Evolutionary conservation across 179 eudicot genomes (phyloP).

Genomic region (Carnegiea gigantea): DNA sequence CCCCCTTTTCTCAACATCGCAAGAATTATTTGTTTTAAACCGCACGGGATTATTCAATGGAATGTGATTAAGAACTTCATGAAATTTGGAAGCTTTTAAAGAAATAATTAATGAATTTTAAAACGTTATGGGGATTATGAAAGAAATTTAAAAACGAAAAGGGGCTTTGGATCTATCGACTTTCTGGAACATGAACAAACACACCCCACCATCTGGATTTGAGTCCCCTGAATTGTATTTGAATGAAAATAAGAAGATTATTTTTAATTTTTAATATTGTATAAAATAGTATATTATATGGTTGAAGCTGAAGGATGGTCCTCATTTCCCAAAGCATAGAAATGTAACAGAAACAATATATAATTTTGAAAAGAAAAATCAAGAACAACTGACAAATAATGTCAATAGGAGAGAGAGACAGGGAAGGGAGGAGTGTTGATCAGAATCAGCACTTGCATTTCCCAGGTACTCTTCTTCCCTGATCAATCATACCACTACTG

Average conservation of each 20-base stretch:
- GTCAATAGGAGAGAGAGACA: background rate
- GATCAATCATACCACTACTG: slow-evolving; percentile 24
- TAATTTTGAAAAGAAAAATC: background rate
- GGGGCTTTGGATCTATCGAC: slow-evolving; percentile 38
- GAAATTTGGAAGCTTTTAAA: no score
- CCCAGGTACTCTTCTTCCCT: slow-evolving; percentile 9
- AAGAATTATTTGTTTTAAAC: no score
- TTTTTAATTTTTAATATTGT: background rate
- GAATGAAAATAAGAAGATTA: background rate
- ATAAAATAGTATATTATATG: background rate
- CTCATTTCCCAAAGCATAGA: slow-evolving; percentile 3
- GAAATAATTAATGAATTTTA: background rate
- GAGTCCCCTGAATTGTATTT: background rate
- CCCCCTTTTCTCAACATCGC: no score
- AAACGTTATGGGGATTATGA: background rate
- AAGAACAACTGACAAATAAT: slow-evolving; percentile 9
- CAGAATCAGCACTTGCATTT: slow-evolving; percentile 12
- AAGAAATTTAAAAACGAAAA: background rate
- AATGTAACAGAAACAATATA: slow-evolving; percentile 1
- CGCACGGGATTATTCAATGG: no score
- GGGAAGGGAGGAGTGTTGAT: background rate
- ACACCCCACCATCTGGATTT: slow-evolving; percentile 30
- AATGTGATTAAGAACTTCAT: no score
- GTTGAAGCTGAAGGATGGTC: background rate
- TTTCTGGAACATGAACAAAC: slow-evolving; percentile 31